phyloP scores from a whole-genome alignment of 2,329 filamentous ascomycete species.

The Parastagonospora nodorum region DNA sequence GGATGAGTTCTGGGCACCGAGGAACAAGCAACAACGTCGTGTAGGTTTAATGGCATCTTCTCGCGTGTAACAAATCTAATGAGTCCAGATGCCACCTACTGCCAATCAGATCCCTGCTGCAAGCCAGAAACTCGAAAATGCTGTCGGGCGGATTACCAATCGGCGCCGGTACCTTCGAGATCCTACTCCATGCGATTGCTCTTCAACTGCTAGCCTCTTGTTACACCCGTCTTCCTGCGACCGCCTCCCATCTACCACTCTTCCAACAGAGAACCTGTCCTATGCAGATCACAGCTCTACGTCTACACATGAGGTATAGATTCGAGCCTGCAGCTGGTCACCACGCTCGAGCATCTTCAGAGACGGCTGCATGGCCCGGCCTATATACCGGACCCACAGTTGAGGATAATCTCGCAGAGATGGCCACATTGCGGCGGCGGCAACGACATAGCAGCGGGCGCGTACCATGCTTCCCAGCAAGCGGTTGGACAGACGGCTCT shows the following conservation, averaged over 20 bases:
- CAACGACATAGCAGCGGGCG: neutral
- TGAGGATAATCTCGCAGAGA: slow-evolving; percentile 22
- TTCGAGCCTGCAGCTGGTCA: slow-evolving; percentile 32
- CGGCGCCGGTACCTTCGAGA: slow-evolving; percentile 10
- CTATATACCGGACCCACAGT: slow-evolving; percentile 19
- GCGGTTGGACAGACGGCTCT: slow-evolving; percentile 5
- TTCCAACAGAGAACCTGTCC: slow-evolving; percentile 10
- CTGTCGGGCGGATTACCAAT: neutral
- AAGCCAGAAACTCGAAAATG: slow-evolving; percentile 1
- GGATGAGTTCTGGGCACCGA: slow-evolving; percentile 18
- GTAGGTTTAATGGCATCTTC: slow-evolving; percentile 2
- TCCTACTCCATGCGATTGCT: slow-evolving; percentile 23
- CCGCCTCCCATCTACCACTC: slow-evolving; percentile 14
- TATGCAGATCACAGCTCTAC: slow-evolving; percentile 19
- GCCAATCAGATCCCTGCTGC: slow-evolving; percentile 5
- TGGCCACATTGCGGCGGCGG: slow-evolving; percentile 7
- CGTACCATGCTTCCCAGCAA: neutral
- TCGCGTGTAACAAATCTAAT: slow-evolving; percentile 3
- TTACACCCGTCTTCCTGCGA: slow-evolving; percentile 20
- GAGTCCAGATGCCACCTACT: slow-evolving; percentile 6
- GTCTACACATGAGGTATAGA: slow-evolving; percentile 20
- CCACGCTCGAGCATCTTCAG: slow-evolving; percentile 28
- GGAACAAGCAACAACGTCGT: slow-evolving; percentile 4
- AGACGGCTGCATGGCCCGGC: slow-evolving; percentile 24
- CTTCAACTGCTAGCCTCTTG: slow-evolving; percentile 32